Percentiles rank a stretch among this genome's conserved stretches.
Conservation (phyloP, 2,329 filamentous ascomycete species). For the Colletotrichum sp. region DNA sequence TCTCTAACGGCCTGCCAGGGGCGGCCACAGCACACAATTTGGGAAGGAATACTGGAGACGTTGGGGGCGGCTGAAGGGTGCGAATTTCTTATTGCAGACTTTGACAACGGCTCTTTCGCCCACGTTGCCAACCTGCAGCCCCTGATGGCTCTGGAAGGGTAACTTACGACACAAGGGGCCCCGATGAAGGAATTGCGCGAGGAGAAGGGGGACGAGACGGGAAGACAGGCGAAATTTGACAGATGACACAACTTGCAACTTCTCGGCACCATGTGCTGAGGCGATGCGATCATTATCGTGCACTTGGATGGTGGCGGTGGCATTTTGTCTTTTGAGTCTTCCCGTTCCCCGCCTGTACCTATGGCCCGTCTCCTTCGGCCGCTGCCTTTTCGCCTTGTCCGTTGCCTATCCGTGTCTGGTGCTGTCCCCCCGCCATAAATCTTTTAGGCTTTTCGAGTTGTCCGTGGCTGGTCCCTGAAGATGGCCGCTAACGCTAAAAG, state of each 20-base stretch:
- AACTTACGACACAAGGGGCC: background rate
- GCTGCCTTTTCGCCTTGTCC: background rate
- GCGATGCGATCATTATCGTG: background rate
- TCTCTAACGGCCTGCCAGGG: background rate
- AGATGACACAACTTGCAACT: background rate
- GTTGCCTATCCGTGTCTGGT: background rate
- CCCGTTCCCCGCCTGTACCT: background rate
- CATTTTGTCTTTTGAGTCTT: background rate
- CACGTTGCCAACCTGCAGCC: constrained; percentile 7
- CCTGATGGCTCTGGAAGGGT: background rate
- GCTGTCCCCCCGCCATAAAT: background rate
- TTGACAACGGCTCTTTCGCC: constrained; percentile 4
- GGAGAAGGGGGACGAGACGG: background rate
- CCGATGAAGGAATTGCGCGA: background rate
- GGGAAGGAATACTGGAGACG: background rate
- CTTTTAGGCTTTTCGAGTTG: background rate
- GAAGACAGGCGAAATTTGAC: background rate
- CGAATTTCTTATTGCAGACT: background rate
- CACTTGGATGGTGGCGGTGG: background rate
- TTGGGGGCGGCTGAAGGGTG: constrained; percentile 1
- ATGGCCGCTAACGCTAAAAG: background rate
- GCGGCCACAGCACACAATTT: background rate
- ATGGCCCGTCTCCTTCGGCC: background rate
- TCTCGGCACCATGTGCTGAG: background rate
- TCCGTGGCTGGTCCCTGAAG: background rate